phyloP scores from a whole-genome alignment of 2,329 filamentous ascomycete species.

The Blastomyces gilchristii region DNA sequence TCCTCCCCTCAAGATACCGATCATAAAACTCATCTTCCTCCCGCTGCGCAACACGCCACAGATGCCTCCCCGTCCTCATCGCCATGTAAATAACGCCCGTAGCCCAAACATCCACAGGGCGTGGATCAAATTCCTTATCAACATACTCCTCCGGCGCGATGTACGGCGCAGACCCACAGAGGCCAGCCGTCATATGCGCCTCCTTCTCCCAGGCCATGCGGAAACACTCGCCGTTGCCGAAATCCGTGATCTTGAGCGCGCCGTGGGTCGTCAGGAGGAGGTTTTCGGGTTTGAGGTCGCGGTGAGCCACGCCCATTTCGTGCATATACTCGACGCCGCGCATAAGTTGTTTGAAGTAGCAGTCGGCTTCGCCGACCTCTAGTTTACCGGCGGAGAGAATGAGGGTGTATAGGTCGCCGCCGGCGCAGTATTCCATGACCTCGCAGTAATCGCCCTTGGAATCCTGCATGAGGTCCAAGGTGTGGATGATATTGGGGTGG shows the following conservation, averaged over 20 bases:
- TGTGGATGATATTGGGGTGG: slow-evolving; percentile 97
- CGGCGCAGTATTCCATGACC: slow-evolving; percentile 98
- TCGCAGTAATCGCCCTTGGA: slow-evolving; percentile 97
- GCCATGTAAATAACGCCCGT: slow-evolving; percentile 99
- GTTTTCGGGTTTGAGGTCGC: slow-evolving; percentile 94
- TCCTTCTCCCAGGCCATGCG: slow-evolving; percentile 99
- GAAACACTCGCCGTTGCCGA: slow-evolving; percentile 98
- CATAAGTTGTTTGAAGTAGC: slow-evolving; percentile 99
- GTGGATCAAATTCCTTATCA: slow-evolving; percentile 90
- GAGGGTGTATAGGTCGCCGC: slow-evolving; percentile 88
- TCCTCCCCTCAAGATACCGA: slow-evolving; percentile 81
- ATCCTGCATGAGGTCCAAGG: slow-evolving; percentile 87
- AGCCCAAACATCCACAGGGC: slow-evolving; percentile 97
- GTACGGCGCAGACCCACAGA: slow-evolving; percentile 93
- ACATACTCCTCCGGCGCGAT: slow-evolving; percentile 95
- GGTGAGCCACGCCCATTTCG: slow-evolving; percentile 97
- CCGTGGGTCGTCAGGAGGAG: slow-evolving; percentile 86
- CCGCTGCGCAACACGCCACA: slow-evolving; percentile 95
- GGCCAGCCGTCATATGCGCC: slow-evolving; percentile 92
- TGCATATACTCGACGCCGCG: slow-evolving; percentile 98
- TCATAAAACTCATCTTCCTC: slow-evolving; percentile 97
- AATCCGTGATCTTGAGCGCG: slow-evolving; percentile 93
- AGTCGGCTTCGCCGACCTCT: slow-evolving; percentile 81
- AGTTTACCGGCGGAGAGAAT: slow-evolving; percentile 86
- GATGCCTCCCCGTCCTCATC: slow-evolving; percentile 89